phyloP scores from a whole-genome alignment of 176 grass and related monocot species.

The Carex pumila region DNA sequence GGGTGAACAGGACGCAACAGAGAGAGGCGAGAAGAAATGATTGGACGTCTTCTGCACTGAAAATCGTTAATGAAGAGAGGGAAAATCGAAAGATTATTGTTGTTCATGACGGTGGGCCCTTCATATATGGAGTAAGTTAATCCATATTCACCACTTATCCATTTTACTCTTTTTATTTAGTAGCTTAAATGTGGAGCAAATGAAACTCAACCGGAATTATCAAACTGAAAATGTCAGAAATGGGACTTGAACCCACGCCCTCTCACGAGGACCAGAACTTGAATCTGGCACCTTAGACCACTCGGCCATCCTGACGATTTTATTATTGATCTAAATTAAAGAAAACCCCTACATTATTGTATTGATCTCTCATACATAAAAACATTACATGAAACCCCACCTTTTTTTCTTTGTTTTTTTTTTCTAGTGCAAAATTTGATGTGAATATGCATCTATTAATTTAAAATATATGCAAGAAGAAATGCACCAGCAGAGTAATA shows the following conservation, averaged over 20 bases:
- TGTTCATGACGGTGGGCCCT: too few relatives aligned
- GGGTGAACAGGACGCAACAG: too few relatives aligned
- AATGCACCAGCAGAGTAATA: neutral
- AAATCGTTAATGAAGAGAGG: too few relatives aligned
- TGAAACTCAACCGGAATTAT: too few relatives aligned
- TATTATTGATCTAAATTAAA: neutral
- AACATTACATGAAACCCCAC: neutral
- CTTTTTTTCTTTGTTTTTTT: neutral
- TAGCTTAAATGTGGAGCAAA: too few relatives aligned
- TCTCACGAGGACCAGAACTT: constrained; percentile 56
- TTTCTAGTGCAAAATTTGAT: neutral
- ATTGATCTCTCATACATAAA: too few relatives aligned
- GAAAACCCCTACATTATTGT: neutral
- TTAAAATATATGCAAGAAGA: neutral
- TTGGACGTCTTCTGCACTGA: too few relatives aligned
- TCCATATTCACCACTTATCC: too few relatives aligned
- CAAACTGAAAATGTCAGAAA: constrained; percentile 24
- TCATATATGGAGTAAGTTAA: too few relatives aligned
- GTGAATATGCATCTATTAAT: neutral
- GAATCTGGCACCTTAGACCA: constrained; percentile 67
- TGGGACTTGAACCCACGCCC: constrained; percentile 65
- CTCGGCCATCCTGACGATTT: constrained; percentile 53
- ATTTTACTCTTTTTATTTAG: too few relatives aligned
- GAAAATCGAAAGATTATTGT: too few relatives aligned
- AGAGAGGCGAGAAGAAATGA: too few relatives aligned